Base-by-base conservation (phyloP, 257 asterid species). In the Ocimum tenuiflorum region DNA sequence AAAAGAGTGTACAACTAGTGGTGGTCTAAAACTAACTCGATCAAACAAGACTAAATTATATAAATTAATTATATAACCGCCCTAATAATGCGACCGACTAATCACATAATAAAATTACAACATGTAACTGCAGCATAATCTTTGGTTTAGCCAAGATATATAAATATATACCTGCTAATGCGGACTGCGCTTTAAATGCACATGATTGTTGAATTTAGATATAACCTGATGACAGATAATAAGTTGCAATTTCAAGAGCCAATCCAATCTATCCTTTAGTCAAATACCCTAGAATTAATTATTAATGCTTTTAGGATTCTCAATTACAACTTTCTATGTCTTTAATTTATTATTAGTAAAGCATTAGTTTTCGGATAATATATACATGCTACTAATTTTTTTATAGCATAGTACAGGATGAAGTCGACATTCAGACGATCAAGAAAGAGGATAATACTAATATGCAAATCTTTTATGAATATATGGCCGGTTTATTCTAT, bases 31-130 rank as follows among this genome's bases (percentile, higher is more conserved):
- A 63, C n/a, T n/a, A n/a, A 27, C 13, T 39, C 23, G 54, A 22
- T 42, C 17, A 57, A 63, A 63, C 68, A 31, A 36, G 56, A 59
- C 35, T 43, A 58, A 53, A 51, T 52, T 23, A 24, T 17, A 10
- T 17, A 36, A 7, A 73, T 47, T 77, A 78, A 79, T 70, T 78
- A 76, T n/a, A 79, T 63, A 75, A 79, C 89, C 89, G 89, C 73
- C 86, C 82, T 27, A 83, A 81, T 85, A 81, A 85, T 85, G 85
- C 77, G 63, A 70, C 82, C 79, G 80, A 78, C 86, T 79, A 63
- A 39, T 65, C 47, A 62, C 20, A 50, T 24, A 65, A 68, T 67
- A 64, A 70, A 65, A 38, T 67, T 60, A 64, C 73, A 70, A 72
- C 56, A 75, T 75, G 73, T 77, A 63, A 77, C 19, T 69, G 41